A percentile compares a stretch with the other conserved stretches of the same genome.
Conservation (phyloP, 2,329 filamentous ascomycete genomes). For the Claviceps sp. region DNA sequence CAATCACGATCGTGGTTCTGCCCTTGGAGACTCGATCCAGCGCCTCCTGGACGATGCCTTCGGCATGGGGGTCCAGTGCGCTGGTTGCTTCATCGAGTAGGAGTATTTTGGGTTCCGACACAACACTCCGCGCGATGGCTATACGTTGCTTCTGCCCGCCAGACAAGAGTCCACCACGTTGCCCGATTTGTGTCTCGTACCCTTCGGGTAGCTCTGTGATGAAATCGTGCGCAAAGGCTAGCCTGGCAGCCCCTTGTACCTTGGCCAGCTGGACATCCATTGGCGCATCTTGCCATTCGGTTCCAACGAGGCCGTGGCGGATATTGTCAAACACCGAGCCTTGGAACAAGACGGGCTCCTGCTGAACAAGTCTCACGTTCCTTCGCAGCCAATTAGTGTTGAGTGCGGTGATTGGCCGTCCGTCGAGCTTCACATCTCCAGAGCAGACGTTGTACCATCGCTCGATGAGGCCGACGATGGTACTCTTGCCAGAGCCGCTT, state of each 20-base stretch:
- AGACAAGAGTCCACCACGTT: conserved; percentile 48
- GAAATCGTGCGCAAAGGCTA: conserved; percentile 38
- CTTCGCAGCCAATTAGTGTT: background rate
- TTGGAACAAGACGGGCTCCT: conserved; percentile 32
- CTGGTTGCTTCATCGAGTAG: conserved; percentile 90
- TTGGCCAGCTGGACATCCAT: conserved; percentile 28
- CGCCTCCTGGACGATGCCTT: conserved; percentile 81
- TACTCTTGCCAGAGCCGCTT: conserved; percentile 44
- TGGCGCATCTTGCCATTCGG: conserved; percentile 23
- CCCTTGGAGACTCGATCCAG: conserved; percentile 61
- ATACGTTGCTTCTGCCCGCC: conserved; percentile 9
- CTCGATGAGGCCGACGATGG: conserved; percentile 42
- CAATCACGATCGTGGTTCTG: conserved; percentile 89
- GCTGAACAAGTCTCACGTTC: conserved; percentile 1
- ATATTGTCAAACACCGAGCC: conserved; percentile 42
- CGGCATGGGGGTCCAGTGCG: conserved; percentile 81
- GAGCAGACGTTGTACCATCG: conserved; percentile 42
- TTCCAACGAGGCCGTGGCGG: conserved; percentile 32
- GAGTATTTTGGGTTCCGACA: conserved; percentile 85
- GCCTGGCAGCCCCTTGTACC: conserved; percentile 32
- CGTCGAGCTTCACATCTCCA: conserved; percentile 33
- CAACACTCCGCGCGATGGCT: conserved; percentile 15
- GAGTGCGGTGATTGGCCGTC: background rate
- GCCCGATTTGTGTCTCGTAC: conserved; percentile 44
- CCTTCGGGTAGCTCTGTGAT: conserved; percentile 32